Base-by-base conservation (phyloP, 352 stramenopile species). In the Phytopythium delawarense region DNA sequence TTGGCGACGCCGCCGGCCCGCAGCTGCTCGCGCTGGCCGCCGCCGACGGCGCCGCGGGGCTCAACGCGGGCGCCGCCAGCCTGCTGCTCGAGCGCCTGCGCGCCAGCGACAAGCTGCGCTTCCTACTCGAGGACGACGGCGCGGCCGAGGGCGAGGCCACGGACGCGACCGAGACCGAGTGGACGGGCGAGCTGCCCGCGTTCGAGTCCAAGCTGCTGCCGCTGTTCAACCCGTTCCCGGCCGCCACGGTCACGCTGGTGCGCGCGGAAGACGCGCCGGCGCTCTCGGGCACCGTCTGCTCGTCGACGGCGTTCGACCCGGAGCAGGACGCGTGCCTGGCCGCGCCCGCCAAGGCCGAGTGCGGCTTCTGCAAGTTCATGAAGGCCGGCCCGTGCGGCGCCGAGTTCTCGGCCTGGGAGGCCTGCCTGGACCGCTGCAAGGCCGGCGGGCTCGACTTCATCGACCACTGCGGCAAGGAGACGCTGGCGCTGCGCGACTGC, bases 341-440 rank as follows among this genome's bases (percentile, higher is more conserved):
- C 3, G 71, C 64, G n/a, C 66, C 67, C 2, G 72, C 64, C n/a
- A 93, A 96, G 66, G 71, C 84, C 37, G 88, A 96, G 72, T 96
- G 88, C 61, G 87, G 86, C 59, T 96, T 94, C 62, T 96, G 88
- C 70, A 92, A 93, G 70, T 96, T 96, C 68, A 96, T 96, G 86
- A 94, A 95, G 72, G 85, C 84, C 25, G 88, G 88, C 0, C 88
- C 88, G 54, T 96, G 88, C 61, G 87, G 84, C 50, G 68, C 68
- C 34, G 70, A 91, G 66, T 96, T 96, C 65, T 82, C 76, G 44
- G 74, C 80, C 34, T 96, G 88, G 88, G 85, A 96, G 66, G 71
- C 79, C 39, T 96, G 88, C 70, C 72, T 96, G 12, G 79, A 94
- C 64, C 61, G 60, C 16, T 87, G 78, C 75, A 94, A 94, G 71